Percentiles rank a stretch among this genome's conserved stretches.
Conservation (phyloP, 208 protist genomes). For the Paratrypanosoma confusum region DNA sequence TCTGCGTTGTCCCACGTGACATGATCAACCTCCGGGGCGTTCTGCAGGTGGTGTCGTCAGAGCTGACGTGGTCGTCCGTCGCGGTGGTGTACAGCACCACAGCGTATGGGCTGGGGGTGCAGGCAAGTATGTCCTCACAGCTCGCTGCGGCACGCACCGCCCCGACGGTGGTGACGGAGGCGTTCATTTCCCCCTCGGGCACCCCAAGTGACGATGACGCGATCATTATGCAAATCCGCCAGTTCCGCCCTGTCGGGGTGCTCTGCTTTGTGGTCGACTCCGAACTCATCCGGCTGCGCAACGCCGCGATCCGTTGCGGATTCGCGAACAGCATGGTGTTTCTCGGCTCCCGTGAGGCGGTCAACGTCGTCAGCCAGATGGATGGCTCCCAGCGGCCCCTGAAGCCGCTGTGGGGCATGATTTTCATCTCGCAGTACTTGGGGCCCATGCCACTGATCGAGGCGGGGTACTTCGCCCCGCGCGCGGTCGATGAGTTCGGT, state of each 20-base stretch:
- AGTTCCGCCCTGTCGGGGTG: slow-evolving; percentile 33
- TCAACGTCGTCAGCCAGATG: slow-evolving; percentile 41
- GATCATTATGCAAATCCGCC: slow-evolving; percentile 24
- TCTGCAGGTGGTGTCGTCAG: slow-evolving; percentile 45
- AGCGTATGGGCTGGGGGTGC: slow-evolving; percentile 49
- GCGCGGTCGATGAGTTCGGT: slow-evolving; percentile 49
- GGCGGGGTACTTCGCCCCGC: slow-evolving; percentile 26
- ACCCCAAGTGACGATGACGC: slow-evolving; percentile 37
- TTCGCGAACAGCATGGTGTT: slow-evolving; percentile 33
- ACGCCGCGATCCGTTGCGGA: slow-evolving; percentile 26
- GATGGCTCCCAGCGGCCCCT: slow-evolving; percentile 13
- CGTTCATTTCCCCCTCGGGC: slow-evolving; percentile 34
- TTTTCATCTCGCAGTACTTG: slow-evolving; percentile 61
- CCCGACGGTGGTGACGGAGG: slow-evolving; percentile 54
- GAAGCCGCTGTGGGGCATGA: slow-evolving; percentile 32
- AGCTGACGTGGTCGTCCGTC: slow-evolving; percentile 63
- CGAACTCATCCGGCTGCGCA: slow-evolving; percentile 37
- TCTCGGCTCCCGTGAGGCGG: slow-evolving; percentile 43
- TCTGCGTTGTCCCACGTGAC: slow-evolving; percentile 74
- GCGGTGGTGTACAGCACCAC: slow-evolving; percentile 47
- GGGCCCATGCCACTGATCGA: slow-evolving; percentile 22
- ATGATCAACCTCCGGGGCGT: slow-evolving; percentile 52
- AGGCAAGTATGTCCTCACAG: slow-evolving; percentile 24
- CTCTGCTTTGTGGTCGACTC: slow-evolving; percentile 49
- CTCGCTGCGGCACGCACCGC: slow-evolving; percentile 28